Conservation (phyloP, 2,329 filamentous ascomycete species). For the Colletotrichum sp. region DNA sequence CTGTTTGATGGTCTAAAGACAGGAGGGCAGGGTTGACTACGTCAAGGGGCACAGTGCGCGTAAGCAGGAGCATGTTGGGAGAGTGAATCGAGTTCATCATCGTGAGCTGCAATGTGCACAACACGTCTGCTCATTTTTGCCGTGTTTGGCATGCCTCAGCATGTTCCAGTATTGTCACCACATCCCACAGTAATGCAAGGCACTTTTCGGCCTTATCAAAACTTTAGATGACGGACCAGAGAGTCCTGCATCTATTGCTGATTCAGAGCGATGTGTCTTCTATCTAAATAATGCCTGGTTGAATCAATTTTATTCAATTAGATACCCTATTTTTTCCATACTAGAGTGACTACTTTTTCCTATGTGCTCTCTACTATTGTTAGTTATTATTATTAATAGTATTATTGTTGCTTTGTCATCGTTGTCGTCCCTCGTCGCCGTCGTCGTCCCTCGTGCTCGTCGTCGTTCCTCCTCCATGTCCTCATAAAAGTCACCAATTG, state of each 20-base stretch:
- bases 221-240: background rate
- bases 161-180: background rate
- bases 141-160: background rate
- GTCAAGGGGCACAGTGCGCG: background rate
- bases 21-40: background rate
- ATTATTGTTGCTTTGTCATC: background rate
- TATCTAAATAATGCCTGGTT: background rate
- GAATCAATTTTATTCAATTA: rapidly evolving
- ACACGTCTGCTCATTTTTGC: background rate
- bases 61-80: background rate
- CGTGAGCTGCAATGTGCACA: background rate
- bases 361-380: background rate
- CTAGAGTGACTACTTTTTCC: background rate
- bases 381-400: background rate
- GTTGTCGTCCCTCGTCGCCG: too few species aligned
- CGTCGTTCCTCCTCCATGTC: background rate
- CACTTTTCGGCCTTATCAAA: background rate
- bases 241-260: rapidly evolving
- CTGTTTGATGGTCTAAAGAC: background rate
- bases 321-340: background rate
- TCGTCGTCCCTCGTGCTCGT: too few species aligned
- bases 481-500: background rate
- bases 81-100: background rate
- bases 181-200: background rate
- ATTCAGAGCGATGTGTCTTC: background rate